These are phyloP conservation scores for Mallotus nudiflorus DNA, from an alignment of 345 rosid species.

Conservation along the genomic window DNA sequence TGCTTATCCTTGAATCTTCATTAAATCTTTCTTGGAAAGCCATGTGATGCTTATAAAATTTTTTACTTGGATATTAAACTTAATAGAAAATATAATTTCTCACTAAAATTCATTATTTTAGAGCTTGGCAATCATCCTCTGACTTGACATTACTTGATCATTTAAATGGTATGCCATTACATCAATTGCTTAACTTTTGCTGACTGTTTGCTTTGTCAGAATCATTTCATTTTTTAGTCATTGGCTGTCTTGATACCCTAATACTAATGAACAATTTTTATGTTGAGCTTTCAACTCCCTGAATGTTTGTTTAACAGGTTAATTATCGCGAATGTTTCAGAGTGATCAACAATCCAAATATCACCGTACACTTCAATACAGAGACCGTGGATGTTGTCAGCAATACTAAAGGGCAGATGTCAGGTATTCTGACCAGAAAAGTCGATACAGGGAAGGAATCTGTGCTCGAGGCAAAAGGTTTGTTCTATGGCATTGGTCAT, in stretches of 20 bases:
- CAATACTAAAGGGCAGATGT: slow-evolving; percentile 94
- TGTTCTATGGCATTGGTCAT: slow-evolving; percentile 98
- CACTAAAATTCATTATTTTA: neutral
- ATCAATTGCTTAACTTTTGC: slow-evolving; percentile 3
- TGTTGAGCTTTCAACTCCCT: slow-evolving; percentile 99
- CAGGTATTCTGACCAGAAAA: slow-evolving; percentile 74
- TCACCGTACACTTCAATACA: slow-evolving; percentile 91
- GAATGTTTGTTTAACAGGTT: slow-evolving; percentile 99
- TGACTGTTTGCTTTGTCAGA: slow-evolving; percentile 5
- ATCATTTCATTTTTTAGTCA: slow-evolving; percentile 5
- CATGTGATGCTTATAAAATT: neutral
- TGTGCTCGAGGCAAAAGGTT: slow-evolving; percentile 88
- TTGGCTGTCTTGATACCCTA: slow-evolving; percentile 30
- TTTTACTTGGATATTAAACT: too few relatives aligned
- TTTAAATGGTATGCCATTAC: neutral
- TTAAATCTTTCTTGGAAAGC: neutral
- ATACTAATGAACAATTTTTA: slow-evolving; percentile 66
- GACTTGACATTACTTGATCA: slow-evolving; percentile 4
- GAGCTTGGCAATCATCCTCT: neutral
- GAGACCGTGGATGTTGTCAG: slow-evolving; percentile 77
- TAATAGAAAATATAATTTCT: neutral
- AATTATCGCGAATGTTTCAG: slow-evolving; percentile 99
- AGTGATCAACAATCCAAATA: slow-evolving; percentile 94
- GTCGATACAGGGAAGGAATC: slow-evolving; percentile 77
- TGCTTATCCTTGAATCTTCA: neutral